Evolutionary conservation across 2,329 filamentous ascomycete species (phyloP).

Genomic region (Fusarium nanum): DNA sequence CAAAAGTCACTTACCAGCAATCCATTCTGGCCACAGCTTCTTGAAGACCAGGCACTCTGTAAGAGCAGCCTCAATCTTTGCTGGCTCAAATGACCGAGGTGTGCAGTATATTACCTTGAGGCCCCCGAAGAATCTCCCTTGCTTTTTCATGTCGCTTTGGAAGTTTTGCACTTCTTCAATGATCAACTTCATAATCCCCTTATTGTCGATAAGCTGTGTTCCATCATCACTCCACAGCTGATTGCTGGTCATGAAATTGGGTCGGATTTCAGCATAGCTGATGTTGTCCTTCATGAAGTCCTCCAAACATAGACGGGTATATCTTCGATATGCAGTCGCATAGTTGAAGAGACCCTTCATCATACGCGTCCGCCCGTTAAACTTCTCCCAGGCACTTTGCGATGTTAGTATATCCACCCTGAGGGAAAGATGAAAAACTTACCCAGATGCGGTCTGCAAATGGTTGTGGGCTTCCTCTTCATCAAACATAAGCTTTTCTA

Average conservation of each 20-base stretch:
- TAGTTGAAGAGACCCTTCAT: conserved; percentile 81
- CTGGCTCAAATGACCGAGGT: conserved; percentile 67
- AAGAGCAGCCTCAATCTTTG: conserved; percentile 63
- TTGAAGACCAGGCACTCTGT: conserved; percentile 73
- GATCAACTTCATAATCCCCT: conserved; percentile 70
- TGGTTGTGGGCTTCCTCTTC: conserved; percentile 68
- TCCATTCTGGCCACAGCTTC: conserved; percentile 64
- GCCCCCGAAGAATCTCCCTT: conserved; percentile 64
- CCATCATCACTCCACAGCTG: conserved; percentile 71
- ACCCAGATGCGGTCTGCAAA: conserved; percentile 66
- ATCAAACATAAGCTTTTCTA: conserved; percentile 70
- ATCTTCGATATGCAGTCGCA: conserved; percentile 69
- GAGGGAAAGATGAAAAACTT: conserved; percentile 37
- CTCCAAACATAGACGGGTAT: conserved; percentile 69
- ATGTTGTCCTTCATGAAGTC: conserved; percentile 73
- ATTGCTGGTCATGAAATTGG: conserved; percentile 74
- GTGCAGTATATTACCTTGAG: conserved; percentile 80
- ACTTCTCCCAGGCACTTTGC: conserved; percentile 68
- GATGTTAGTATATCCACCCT: conserved; percentile 9
- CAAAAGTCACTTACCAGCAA: conserved; percentile 65
- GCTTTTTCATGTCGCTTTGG: conserved; percentile 47
- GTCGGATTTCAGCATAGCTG: conserved; percentile 77
- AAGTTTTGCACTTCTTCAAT: conserved; percentile 65
- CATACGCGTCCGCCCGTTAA: conserved; percentile 76
- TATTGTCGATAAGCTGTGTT: conserved; percentile 62